Conservation (phyloP, 768 basidiomycete species). For the Termitomyces sp. region DNA sequence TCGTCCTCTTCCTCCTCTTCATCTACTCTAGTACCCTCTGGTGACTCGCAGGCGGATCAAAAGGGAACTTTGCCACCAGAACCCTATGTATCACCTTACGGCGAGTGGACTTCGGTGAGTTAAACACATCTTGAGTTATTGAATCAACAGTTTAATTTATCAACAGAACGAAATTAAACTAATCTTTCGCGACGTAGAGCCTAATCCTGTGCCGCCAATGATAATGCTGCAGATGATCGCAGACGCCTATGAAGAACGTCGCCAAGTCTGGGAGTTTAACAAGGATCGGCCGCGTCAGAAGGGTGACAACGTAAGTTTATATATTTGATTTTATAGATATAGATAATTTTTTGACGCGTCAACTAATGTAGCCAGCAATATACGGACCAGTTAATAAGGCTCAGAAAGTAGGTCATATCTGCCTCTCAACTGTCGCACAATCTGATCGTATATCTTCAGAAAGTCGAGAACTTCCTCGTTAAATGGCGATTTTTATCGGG, state of each 20-base stretch:
- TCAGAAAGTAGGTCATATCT: slow-evolving; percentile 9
- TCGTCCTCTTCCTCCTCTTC: background rate
- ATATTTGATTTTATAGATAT: no score
- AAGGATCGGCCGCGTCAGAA: background rate
- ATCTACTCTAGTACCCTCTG: background rate
- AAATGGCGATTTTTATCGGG: slow-evolving; percentile 9
- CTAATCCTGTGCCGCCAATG: slow-evolving; percentile 9
- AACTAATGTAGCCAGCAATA: slow-evolving; percentile 6
- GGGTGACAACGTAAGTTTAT: slow-evolving; percentile 8
- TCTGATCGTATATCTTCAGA: background rate
- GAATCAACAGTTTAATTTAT: background rate
- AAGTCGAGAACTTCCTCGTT: slow-evolving; percentile 12
- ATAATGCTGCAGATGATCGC: slow-evolving; percentile 17
- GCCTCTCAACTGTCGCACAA: background rate
- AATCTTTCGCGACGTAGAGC: background rate
- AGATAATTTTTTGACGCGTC: background rate
- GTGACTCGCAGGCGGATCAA: background rate
- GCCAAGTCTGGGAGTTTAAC: slow-evolving; percentile 11
- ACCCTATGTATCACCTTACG: background rate
- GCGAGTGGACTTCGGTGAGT: slow-evolving; percentile 2
- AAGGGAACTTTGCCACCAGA: background rate
- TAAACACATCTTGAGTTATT: background rate
- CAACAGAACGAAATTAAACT: background rate
- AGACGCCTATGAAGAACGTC: slow-evolving; percentile 15
- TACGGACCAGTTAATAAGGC: slow-evolving; percentile 12